phyloP scores from a whole-genome alignment of 352 stramenopile genomes.

The Globisporangium acanthophoron region DNA sequence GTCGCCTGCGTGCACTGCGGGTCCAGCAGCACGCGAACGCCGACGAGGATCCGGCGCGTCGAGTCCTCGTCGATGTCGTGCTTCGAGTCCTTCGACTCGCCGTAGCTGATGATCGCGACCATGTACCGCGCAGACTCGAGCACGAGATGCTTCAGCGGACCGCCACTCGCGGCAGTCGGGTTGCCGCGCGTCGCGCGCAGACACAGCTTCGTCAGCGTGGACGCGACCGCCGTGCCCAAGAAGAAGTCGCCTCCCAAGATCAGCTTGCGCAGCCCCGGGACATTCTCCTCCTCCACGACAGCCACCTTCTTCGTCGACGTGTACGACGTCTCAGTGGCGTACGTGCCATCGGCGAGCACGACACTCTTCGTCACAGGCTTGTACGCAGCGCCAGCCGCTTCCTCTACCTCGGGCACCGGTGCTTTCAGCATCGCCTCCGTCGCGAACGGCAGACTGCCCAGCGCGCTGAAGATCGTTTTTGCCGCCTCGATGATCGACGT shows the following conservation, averaged over 20 bases:
- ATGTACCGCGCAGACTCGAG: constrained; percentile 71
- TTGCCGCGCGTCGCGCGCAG: constrained; percentile 78
- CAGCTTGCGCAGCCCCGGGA: constrained; percentile 82
- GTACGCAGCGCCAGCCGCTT: constrained; percentile 40
- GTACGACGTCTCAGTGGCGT: constrained; percentile 97
- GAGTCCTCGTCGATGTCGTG: constrained; percentile 93
- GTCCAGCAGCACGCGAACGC: constrained; percentile 93
- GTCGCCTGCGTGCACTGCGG: constrained; percentile 62
- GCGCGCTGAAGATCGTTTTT: constrained; percentile 85
- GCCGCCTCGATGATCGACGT: constrained; percentile 75
- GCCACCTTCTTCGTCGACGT: constrained; percentile 33
- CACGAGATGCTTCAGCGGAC: constrained; percentile 61
- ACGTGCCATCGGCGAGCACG: constrained; percentile 98
- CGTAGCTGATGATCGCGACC: constrained; percentile 68
- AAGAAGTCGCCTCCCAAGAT: constrained; percentile 96
- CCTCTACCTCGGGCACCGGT: constrained; percentile 13
- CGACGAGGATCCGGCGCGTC: constrained; percentile 93
- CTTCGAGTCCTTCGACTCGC: constrained; percentile 69
- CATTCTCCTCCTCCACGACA: constrained; percentile 53
- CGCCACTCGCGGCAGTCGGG: constrained; percentile 33
- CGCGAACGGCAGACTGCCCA: constrained; percentile 72
- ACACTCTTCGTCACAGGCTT: constrained; percentile 97
- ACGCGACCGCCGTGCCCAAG: constrained; percentile 90
- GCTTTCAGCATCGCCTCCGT: constrained; percentile 49
- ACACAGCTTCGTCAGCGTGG: constrained; percentile 96